Evolutionary conservation across 257 asterid genomes (phyloP).

Genomic region (Paraleonurus japonicus): DNA sequence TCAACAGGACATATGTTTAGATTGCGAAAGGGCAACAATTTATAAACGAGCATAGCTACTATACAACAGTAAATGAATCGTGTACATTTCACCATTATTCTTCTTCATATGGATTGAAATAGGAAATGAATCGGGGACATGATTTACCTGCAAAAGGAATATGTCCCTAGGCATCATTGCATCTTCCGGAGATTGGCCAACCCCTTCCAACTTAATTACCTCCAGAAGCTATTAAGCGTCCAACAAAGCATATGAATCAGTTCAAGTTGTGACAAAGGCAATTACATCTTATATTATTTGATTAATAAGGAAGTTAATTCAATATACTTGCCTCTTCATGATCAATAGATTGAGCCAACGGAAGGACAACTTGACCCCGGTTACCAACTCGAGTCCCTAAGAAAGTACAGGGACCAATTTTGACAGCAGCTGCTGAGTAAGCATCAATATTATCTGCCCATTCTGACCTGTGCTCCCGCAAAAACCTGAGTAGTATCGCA

Average conservation of each 20-base stretch:
- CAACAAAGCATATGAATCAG: not conserved
- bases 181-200: slow-evolving; percentile 74
- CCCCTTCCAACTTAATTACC: slow-evolving; percentile 84
- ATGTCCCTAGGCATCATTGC: slow-evolving; percentile 74
- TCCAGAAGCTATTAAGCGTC: slow-evolving; percentile 66
- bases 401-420: slow-evolving; percentile 69
- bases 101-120: no score
- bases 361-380: slow-evolving; percentile 88
- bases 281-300: not conserved
- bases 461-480: slow-evolving; percentile 91
- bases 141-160: slow-evolving; percentile 75
- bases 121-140: no score
- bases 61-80: no score
- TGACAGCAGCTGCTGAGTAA: slow-evolving; percentile 76
- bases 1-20: no score
- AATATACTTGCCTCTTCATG: slow-evolving; percentile 83
- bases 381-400: slow-evolving; percentile 68
- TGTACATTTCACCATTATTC: no score
- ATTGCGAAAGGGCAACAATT: no score
- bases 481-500: slow-evolving; percentile 77
- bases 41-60: no score
- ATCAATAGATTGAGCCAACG: slow-evolving; percentile 85
- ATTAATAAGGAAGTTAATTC: not conserved
- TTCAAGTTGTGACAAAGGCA: not conserved
- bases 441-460: slow-evolving; percentile 92